These are phyloP conservation scores for Fraxinus excelsior DNA, from an alignment of 257 asterid species.

Conservation along the genomic window DNA sequence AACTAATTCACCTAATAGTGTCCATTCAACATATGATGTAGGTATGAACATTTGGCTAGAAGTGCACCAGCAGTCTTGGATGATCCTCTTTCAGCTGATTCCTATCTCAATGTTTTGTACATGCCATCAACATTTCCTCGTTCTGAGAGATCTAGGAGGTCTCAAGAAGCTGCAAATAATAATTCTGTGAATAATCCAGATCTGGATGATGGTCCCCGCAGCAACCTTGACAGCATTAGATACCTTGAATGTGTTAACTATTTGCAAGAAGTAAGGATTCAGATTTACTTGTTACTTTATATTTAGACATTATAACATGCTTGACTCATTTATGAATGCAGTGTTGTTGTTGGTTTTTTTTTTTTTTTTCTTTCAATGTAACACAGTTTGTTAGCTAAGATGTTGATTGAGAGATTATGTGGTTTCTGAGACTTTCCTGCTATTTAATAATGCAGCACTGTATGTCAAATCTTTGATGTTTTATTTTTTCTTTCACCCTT, in stretches of 20 bases:
- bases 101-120: slow-evolving; percentile 90
- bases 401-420: slow-evolving; percentile 18
- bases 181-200: slow-evolving; percentile 40
- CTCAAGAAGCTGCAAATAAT: slow-evolving; percentile 60
- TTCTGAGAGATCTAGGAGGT: slow-evolving; percentile 86
- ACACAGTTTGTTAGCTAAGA: slow-evolving; percentile 9
- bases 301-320: not conserved
- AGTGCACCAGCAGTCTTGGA: slow-evolving; percentile 96
- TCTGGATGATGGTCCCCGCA: slow-evolving; percentile 79
- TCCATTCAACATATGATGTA: slow-evolving; percentile 37
- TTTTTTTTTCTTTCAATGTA: not conserved
- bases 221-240: slow-evolving; percentile 91
- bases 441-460: slow-evolving; percentile 1
- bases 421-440: slow-evolving; percentile 15
- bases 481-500: slow-evolving; percentile 17
- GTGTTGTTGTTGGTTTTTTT: no score
- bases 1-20: slow-evolving; percentile 20
- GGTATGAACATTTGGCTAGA: slow-evolving; percentile 95
- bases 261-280: slow-evolving; percentile 77
- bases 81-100: slow-evolving; percentile 98
- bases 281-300: slow-evolving; percentile 19
- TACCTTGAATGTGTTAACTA: slow-evolving; percentile 82
- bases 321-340: slow-evolving; percentile 3
- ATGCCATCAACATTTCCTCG: slow-evolving; percentile 98
- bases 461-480: not conserved